Conservation (phyloP, 1,139 yeast species). For the Candida sojae region DNA sequence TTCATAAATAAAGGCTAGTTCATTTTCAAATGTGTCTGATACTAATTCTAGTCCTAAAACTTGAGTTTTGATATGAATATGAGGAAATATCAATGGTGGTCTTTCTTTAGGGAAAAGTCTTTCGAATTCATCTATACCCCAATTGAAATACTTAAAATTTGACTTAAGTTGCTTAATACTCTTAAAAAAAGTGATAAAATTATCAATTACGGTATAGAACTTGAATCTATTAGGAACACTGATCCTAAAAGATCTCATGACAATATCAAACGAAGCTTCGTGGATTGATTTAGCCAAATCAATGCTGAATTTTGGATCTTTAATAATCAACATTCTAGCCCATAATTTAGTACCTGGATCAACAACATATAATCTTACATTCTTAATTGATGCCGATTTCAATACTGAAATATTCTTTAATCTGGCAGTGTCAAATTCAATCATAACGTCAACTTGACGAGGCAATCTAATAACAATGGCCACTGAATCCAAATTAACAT, state of each 20-base stretch:
- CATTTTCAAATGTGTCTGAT: slow-evolving; percentile 46
- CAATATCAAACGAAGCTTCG: slow-evolving; percentile 22
- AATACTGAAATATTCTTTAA: slow-evolving; percentile 30
- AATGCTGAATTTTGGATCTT: slow-evolving; percentile 35
- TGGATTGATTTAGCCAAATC: slow-evolving; percentile 22
- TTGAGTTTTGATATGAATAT: slow-evolving; percentile 29
- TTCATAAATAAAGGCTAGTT: slow-evolving; percentile 39
- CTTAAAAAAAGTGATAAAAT: slow-evolving; percentile 60
- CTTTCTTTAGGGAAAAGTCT: slow-evolving; percentile 36
- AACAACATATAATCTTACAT: slow-evolving; percentile 50
- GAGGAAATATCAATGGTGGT: slow-evolving; percentile 32
- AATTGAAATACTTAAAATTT: slow-evolving; percentile 47
- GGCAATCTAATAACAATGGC: slow-evolving; percentile 53
- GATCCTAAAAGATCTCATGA: slow-evolving; percentile 31
- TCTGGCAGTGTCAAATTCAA: slow-evolving; percentile 47
- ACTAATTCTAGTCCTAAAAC: slow-evolving; percentile 40
- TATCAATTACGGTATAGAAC: slow-evolving; percentile 67
- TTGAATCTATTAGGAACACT: slow-evolving; percentile 63
- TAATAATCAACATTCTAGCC: slow-evolving; percentile 41
- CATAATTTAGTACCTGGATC: slow-evolving; percentile 56
- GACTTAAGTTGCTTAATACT: slow-evolving; percentile 55
- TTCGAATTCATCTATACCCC: slow-evolving; percentile 38
- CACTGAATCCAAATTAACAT: slow-evolving; percentile 39
- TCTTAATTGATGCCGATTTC: slow-evolving; percentile 32
- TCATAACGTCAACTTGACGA: slow-evolving; percentile 48